Evolutionary conservation across 2,329 filamentous ascomycete species (phyloP).

Genomic region (Pyricularia sp.): DNA sequence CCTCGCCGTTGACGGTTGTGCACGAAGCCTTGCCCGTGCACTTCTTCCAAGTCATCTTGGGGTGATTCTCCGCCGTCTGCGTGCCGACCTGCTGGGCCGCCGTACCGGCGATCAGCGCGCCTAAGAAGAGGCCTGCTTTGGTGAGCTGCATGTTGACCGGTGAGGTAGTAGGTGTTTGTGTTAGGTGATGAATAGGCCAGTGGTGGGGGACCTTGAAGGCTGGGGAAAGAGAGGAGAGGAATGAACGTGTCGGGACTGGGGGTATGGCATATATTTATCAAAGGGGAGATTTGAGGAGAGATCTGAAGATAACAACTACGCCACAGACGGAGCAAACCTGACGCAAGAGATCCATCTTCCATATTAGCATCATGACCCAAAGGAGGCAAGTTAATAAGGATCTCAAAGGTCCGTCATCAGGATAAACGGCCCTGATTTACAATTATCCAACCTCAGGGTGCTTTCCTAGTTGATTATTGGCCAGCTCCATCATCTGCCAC

Average conservation of each 20-base stretch:
- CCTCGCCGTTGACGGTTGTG: slow-evolving; percentile 26
- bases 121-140: slow-evolving; percentile 5
- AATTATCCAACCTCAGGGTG: background rate
- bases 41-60: slow-evolving; percentile 30
- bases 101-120: slow-evolving; percentile 21
- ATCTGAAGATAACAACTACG: too few relatives aligned
- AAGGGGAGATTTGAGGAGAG: background rate
- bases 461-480: background rate
- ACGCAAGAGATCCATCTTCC: background rate
- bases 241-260: too few relatives aligned
- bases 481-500: background rate
- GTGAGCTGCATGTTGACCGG: background rate
- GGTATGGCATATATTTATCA: background rate
- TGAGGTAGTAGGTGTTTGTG: background rate
- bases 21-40: slow-evolving; percentile 32
- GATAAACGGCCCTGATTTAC: background rate
- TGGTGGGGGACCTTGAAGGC: background rate
- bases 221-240: background rate
- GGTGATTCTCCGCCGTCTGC: slow-evolving; percentile 27
- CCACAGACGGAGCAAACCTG: background rate
- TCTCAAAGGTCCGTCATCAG: background rate
- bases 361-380: background rate
- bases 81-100: slow-evolving; percentile 29
- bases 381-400: background rate
- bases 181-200: too few relatives aligned